Conservation (phyloP, 2,329 filamentous ascomycete genomes). For the Exserohilum turcica region DNA sequence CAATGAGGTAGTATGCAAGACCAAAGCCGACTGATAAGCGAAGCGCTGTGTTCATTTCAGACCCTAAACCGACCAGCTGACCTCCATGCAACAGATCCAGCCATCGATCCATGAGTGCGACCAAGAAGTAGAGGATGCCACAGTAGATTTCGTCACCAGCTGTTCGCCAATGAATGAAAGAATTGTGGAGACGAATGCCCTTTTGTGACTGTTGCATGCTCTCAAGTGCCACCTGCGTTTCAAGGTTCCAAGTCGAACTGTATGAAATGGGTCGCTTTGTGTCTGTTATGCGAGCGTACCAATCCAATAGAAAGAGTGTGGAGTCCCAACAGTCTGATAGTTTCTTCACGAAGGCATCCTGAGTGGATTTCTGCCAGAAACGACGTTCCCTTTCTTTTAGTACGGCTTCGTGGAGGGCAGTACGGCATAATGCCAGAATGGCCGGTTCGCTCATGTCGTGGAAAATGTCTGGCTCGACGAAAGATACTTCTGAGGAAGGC, state of each 20-base stretch:
- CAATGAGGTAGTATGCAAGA: constrained; percentile 63
- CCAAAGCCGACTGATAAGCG: constrained; percentile 60
- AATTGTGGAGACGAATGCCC: constrained; percentile 61
- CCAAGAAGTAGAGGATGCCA: constrained; percentile 60
- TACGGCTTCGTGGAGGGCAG: constrained; percentile 54
- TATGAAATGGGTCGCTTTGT: constrained; percentile 58
- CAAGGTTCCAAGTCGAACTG: constrained; percentile 64
- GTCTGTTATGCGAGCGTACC: constrained; percentile 58
- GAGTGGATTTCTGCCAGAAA: constrained; percentile 51
- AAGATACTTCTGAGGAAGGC: constrained; percentile 39
- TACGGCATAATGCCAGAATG: constrained; percentile 54
- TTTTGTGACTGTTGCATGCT: constrained; percentile 60
- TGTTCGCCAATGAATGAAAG: constrained; percentile 64
- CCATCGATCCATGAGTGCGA: constrained; percentile 63
- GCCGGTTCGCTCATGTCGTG: constrained; percentile 56
- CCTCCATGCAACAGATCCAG: constrained; percentile 55
- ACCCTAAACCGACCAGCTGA: constrained; percentile 45
- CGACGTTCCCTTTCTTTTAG: constrained; percentile 51
- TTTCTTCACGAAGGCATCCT: constrained; percentile 55
- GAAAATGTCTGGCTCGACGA: constrained; percentile 45
- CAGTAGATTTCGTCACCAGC: constrained; percentile 61
- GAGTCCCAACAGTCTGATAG: constrained; percentile 59
- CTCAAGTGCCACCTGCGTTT: constrained; percentile 60
- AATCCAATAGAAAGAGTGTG: constrained; percentile 60
- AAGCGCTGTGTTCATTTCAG: constrained; percentile 39